Percentiles rank a stretch among this genome's conserved stretches.
Conservation (phyloP, 148 eudicot genomes). For the Cornus kousa region DNA sequence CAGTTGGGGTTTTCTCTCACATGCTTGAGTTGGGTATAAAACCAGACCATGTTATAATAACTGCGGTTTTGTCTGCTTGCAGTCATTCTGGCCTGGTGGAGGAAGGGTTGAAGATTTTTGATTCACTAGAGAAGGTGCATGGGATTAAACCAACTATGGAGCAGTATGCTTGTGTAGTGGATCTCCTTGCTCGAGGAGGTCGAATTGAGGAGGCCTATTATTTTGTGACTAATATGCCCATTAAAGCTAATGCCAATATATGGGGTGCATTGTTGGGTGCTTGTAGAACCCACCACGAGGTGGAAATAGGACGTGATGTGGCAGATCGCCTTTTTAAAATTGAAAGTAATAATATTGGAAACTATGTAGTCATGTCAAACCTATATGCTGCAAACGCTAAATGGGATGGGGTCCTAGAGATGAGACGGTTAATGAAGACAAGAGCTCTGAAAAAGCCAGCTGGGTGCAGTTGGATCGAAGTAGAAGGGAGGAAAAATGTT, state of each 20-base stretch:
- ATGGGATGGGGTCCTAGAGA: conserved; percentile 74
- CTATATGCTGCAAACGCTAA: conserved; percentile 58
- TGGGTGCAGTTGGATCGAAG: conserved; percentile 79
- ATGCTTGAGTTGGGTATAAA: conserved; percentile 54
- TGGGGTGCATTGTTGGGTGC: conserved; percentile 67
- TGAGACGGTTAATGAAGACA: conserved; percentile 51
- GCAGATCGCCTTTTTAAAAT: conserved; percentile 44
- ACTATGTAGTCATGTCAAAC: conserved; percentile 67
- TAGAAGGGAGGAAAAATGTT: conserved; percentile 33
- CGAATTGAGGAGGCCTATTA: conserved; percentile 58
- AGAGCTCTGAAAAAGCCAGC: conserved; percentile 54
- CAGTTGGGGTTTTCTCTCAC: conserved; percentile 39
- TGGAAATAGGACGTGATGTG: conserved; percentile 46
- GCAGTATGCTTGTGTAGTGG: conserved; percentile 73
- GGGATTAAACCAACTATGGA: conserved; percentile 52
- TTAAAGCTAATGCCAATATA: conserved; percentile 53
- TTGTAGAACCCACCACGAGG: conserved; percentile 59
- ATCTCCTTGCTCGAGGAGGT: conserved; percentile 76
- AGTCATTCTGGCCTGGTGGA: conserved; percentile 69
- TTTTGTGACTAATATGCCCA: conserved; percentile 55
- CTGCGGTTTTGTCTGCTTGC: conserved; percentile 66
- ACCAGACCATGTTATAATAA: conserved; percentile 62
- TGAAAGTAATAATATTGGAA: conserved; percentile 46
- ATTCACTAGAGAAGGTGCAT: conserved; percentile 47
- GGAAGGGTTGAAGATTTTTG: conserved; percentile 62